Base-by-base conservation (phyloP, 352 stramenopile species). In the Pythium sukuiense region DNA sequence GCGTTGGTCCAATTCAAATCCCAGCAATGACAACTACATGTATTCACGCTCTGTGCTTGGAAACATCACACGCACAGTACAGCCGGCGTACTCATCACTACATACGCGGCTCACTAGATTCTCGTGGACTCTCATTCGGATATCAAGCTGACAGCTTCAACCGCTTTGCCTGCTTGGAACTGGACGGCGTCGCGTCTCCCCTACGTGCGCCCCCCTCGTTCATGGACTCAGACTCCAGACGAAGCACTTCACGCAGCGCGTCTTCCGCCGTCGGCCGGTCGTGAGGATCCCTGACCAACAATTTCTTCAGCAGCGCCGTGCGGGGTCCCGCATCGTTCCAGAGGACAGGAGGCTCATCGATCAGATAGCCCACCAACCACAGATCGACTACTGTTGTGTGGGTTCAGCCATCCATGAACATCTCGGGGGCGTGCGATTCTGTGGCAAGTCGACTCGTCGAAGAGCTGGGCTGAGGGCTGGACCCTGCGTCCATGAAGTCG, bases 351-450 rank as follows among this genome's bases (percentile, higher is more conserved):
- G 20, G 0, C 20, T 24, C 20, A 24, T 59, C 32, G 29, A 67
- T 62, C 18, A 67, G 29, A 37, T 30, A 37, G 2, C 62, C 62
- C 2, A 69, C 62, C 7, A 13, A 30, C 62, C 54, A 69, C 24
- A 69, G 26, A 48, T 64, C 54, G 12, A 64, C 57, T 13, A 53
- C 53, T 20, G 62, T 69, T 14, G 62, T 57, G 29, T 69, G 54
- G 13, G 16, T 43, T 4, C 62, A 35, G 18, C 26, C 46, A 9
- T 48, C 18, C 14, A 32, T 9, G 24, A 69, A 63, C 11, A 69
- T 55, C 26, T 69, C 62, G 6, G 62, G 62, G 16, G 62, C 39
- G 13, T 69, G 62, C 6, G n/a, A 6, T 20, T 24, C 8, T 39
- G 11, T 20, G 16, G 7, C 16, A 16, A 43, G 11, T 1, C 6